Percentiles rank a stretch among this genome's conserved stretches.
phyloP scores from a whole-genome alignment of 345 rosid species.

The Jatropha curcas region DNA sequence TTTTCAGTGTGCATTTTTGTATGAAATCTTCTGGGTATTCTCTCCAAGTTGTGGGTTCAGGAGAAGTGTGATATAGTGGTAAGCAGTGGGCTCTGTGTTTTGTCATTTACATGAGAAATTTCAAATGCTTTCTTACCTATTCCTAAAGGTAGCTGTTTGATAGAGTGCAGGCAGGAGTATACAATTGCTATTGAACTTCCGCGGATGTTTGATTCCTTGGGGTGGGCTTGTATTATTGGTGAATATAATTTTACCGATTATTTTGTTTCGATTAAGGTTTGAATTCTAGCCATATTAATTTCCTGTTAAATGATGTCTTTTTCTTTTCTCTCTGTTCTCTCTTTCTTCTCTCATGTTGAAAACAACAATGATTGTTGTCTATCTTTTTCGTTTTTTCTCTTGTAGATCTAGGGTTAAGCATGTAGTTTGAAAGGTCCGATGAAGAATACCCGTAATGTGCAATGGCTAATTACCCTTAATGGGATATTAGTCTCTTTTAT shows the following conservation, averaged over 20 bases:
- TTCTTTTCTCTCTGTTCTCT: no score
- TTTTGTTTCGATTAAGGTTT: conserved; percentile 86
- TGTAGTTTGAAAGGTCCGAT: no score
- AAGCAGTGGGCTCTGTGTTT: conserved; percentile 31
- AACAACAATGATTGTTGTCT: no score
- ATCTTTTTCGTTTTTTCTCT: no score
- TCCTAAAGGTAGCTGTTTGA: conserved; percentile 87
- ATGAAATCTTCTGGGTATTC: conserved; percentile 99
- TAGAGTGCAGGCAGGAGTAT: conserved; percentile 93
- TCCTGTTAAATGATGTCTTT: not conserved
- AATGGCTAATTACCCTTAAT: no score
- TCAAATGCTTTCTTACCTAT: conserved; percentile 9
- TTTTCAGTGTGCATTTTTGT: conserved; percentile 94
- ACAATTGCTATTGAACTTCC: conserved; percentile 95
- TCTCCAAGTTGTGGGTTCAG: conserved; percentile 92
- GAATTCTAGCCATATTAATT: conserved; percentile 9
- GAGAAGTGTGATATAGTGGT: conserved; percentile 99
- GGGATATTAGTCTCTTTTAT: no score
- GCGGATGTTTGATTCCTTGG: conserved; percentile 98
- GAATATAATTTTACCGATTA: conserved; percentile 94
- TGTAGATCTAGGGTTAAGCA: no score
- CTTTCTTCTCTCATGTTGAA: no score
- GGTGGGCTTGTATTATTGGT: conserved; percentile 97
- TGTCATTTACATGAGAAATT: not conserved
- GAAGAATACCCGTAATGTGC: no score